Evolutionary conservation across 176 grass and related monocot genomes (phyloP), one percentile per base, ranked within the genome.

Genomic region (Juncus effusus): DNA sequence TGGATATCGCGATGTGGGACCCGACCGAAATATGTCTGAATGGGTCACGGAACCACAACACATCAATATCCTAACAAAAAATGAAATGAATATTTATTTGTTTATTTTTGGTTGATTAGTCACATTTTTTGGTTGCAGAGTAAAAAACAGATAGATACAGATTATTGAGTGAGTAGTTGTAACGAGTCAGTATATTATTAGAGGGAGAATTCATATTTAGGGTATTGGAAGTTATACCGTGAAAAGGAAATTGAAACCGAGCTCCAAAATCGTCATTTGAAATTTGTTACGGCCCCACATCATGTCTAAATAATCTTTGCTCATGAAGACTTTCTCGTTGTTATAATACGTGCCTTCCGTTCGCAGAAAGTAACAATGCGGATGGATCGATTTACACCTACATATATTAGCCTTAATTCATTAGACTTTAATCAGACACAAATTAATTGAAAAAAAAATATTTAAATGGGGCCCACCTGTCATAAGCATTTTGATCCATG

Each of bases 41-140:
- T 9, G 94, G 94, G 61, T 99, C 86, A 0, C 94, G 75, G 78
- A 99, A 99, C 94, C 94, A 99, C 81, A 99, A 69, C 51, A 99
- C 74, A 74, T 99, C 94, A 0, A 93, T 85, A 74, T 99, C 94
- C 94, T 93, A 78, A 38, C 36, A 67, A n/a, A 64, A 38, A 41
- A 19, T 45, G 44, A 42, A 28, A 28, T 28, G 1, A 28, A 28
- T 28, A 28, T 37, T 74, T 5, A 41, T 75, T 13, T 0, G 10
- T 8, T 56, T 3, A 14, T 56, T 40, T 16, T 41, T 11, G 5
- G 6, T 19, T 16, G 5, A 10, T 13, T 57, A 8, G 39, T 54
- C 40, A 15, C 15, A 40, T 8, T 19, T 19, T 69, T 50, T 47
- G 3, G n/a, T 39, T 1, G 10, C 10, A 10, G 8, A 28, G 19